phyloP scores from a whole-genome alignment of 441 rosid genomes.

The Adansonia rubrostipa region DNA sequence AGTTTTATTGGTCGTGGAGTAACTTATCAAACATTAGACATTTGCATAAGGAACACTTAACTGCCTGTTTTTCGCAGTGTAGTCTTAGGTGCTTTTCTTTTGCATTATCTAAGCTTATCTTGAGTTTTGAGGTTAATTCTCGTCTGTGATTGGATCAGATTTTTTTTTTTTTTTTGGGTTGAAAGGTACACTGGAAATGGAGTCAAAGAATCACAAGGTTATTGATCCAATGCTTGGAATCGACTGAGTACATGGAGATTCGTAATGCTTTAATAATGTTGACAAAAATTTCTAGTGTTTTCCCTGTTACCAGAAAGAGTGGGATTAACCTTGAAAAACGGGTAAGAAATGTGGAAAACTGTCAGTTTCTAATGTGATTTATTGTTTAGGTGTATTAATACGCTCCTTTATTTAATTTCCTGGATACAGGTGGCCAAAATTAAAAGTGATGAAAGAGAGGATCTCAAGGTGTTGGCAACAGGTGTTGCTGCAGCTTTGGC shows the following conservation, averaged over 20 bases:
- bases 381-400: conserved; percentile 24
- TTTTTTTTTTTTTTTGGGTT: conserved; percentile 29
- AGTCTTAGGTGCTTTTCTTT: background rate
- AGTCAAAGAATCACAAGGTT: conserved; percentile 94
- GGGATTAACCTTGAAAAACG: conserved; percentile 99
- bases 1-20: background rate
- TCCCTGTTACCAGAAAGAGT: conserved; percentile 97
- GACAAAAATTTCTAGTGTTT: conserved; percentile 93
- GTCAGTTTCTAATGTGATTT: conserved; percentile 22
- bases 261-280: conserved; percentile 95
- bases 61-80: background rate
- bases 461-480: conserved; percentile 99
- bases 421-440: conserved; percentile 83
- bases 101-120: background rate
- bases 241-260: conserved; percentile 98
- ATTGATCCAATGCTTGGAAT: conserved; percentile 96
- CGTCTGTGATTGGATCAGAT: background rate
- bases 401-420: conserved; percentile 29
- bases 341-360: conserved; percentile 49
- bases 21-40: background rate
- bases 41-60: background rate
- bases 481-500: conserved; percentile 99
- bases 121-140: background rate
- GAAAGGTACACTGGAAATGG: conserved; percentile 99
- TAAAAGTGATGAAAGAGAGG: conserved; percentile 97